Evolutionary conservation across 495 filamentous ascomycete species (phyloP).

Genomic region (Hypomontagnella monticulosa): DNA sequence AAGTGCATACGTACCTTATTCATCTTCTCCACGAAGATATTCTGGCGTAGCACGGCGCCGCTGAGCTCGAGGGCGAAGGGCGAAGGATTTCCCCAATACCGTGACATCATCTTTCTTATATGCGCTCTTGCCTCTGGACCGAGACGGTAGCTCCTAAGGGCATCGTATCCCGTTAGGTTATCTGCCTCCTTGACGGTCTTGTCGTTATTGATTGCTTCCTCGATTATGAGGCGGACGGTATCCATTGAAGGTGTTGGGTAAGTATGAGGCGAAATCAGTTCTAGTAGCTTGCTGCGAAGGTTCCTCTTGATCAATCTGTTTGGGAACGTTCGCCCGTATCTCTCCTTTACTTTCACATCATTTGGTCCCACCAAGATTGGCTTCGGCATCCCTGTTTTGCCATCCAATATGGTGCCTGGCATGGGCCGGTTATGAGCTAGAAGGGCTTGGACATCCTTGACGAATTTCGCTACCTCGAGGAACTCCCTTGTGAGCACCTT

Average conservation of each 20-base stretch:
- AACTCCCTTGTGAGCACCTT: slow-evolving; percentile 62
- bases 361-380: slow-evolving; percentile 1
- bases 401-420: slow-evolving; percentile 69
- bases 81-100: slow-evolving; percentile 81
- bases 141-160: slow-evolving; percentile 25
- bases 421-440: slow-evolving; percentile 59
- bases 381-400: slow-evolving; percentile 49
- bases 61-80: slow-evolving; percentile 78
- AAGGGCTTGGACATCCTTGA: slow-evolving; percentile 60
- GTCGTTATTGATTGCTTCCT: slow-evolving; percentile 48
- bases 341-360: not conserved
- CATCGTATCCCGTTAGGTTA: slow-evolving; percentile 4
- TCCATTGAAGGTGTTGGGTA: slow-evolving; percentile 52
- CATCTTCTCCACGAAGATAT: slow-evolving; percentile 86
- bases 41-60: slow-evolving; percentile 82
- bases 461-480: slow-evolving; percentile 66
- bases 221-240: slow-evolving; percentile 54
- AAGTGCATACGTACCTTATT: slow-evolving; percentile 51
- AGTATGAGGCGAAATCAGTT: slow-evolving; percentile 39
- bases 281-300: slow-evolving; percentile 50
- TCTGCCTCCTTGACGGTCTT: slow-evolving; percentile 45
- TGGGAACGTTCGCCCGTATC: slow-evolving; percentile 62
- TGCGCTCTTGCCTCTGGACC: slow-evolving; percentile 54
- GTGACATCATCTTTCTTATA: slow-evolving; percentile 77
- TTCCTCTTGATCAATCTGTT: slow-evolving; percentile 64